Conservation (phyloP, 495 filamentous ascomycete genomes). For the Wilcoxina mikolae region DNA sequence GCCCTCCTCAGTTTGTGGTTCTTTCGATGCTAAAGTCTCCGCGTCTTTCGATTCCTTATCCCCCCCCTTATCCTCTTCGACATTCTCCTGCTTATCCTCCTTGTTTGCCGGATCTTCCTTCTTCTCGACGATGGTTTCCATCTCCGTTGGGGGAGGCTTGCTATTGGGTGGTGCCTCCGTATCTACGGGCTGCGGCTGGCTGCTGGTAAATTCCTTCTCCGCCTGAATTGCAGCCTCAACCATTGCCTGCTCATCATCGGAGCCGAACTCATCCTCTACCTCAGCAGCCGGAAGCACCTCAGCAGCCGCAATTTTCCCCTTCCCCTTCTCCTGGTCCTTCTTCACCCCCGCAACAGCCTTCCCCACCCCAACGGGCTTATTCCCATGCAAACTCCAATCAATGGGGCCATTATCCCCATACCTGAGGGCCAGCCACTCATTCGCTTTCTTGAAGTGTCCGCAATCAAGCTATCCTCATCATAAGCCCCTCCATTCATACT, state of each 20-base stretch:
- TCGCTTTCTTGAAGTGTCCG: constrained; percentile 73
- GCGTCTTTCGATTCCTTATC: no score
- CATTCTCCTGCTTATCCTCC: not conserved
- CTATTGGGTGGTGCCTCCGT: not conserved
- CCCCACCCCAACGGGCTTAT: not conserved
- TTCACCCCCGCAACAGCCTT: not conserved
- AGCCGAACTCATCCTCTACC: constrained; percentile 7
- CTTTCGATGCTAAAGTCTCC: no score
- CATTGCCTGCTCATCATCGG: constrained; percentile 27
- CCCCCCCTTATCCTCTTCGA: not conserved
- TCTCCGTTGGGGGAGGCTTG: not conserved
- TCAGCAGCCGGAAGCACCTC: not conserved
- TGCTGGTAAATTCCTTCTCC: constrained; percentile 7
- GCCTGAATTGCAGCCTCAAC: constrained; percentile 16
- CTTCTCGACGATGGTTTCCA: constrained; percentile 4
- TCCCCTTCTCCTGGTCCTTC: not conserved
- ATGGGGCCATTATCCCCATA: constrained; percentile 71
- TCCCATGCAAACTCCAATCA: constrained; percentile 62
- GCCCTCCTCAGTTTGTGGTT: no score
- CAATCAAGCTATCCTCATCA: constrained; percentile 50
- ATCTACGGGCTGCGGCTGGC: not conserved
- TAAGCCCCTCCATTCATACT: constrained; percentile 1
- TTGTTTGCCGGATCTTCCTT: not conserved
- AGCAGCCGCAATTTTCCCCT: not conserved
- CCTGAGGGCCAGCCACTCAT: constrained; percentile 65